Evolutionary conservation across 2,329 filamentous ascomycete genomes (phyloP), one percentile per base, ranked within the genome.

Genomic region (Aspergillus sp.): DNA sequence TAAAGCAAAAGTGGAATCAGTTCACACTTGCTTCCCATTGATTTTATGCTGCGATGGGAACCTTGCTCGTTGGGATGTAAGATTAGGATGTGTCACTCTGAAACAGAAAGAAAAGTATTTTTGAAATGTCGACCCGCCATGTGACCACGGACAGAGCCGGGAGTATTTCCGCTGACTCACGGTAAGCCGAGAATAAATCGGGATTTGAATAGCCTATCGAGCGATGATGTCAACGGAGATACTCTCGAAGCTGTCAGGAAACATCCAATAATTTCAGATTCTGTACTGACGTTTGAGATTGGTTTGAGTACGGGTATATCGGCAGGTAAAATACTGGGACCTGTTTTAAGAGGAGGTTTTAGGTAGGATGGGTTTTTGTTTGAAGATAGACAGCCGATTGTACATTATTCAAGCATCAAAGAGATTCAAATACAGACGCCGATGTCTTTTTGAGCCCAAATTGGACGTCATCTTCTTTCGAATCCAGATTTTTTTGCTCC

Each of bases 401-500:
- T 44, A 46, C 44, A 33, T 14, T 44, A 37, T n/a, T 41, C 37
- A 48, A 46, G 14, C 47, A 24, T 41, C 43, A 56, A 31, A 56
- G 51, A 14, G 53, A 52, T 35, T 64, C 57, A 56, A 68, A 71
- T 14, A 54, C 58, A 5, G 71, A 71, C 41, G 69, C 70, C 3
- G 65, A 64, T 8, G 71, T 73, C 50, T 65, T 62, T 58, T 60
- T 64, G 33, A 90, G 78, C 15, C 80, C 75, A 66, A 96, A 96
- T 4, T 77, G 77, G n/a, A 69, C 75, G 70, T 96, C 92, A 2
- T 89, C 81, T 44, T 89, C 56, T n/a, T 15, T 82, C 0, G 84
- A 68, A 0, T 86, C 82, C 6, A 91, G 82, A 0, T 88, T 84
- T 59, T 86, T 84, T 62, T 86, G 85, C 62, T 93, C 88, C 7